Evolutionary conservation across 352 stramenopile species (phyloP).

Genomic region (Thalassiosira ordinaria): DNA sequence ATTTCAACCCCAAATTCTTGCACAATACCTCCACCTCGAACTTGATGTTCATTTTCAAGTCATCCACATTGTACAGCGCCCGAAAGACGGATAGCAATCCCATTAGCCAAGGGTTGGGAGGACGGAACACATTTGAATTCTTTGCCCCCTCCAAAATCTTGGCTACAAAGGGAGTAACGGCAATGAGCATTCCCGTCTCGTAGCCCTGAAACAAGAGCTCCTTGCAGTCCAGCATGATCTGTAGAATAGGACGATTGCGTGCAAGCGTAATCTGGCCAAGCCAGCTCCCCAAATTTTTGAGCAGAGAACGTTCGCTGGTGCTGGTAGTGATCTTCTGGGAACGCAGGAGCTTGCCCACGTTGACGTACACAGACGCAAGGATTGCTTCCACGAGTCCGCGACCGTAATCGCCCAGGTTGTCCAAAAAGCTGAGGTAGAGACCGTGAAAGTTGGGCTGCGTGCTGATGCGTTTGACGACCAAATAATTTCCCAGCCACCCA

Average conservation of each 20-base stretch:
- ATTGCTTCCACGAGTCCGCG: slow-evolving; percentile 92
- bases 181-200: slow-evolving; percentile 96
- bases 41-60: slow-evolving; percentile 99
- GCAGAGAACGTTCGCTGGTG: slow-evolving; percentile 95
- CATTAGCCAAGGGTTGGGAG: slow-evolving; percentile 99
- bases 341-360: slow-evolving; percentile 95
- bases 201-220: slow-evolving; percentile 96
- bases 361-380: slow-evolving; percentile 92
- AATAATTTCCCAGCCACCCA: slow-evolving; percentile 98
- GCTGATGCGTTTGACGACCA: slow-evolving; percentile 98
- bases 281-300: slow-evolving; percentile 99
- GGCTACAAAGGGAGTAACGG: slow-evolving; percentile 97
- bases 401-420: slow-evolving; percentile 93
- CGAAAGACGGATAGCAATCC: slow-evolving; percentile 97
- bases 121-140: slow-evolving; percentile 96
- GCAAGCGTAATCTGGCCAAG: slow-evolving; percentile 97
- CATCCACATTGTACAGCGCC: slow-evolving; percentile 98
- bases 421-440: slow-evolving; percentile 97
- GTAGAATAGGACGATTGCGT: slow-evolving; percentile 96
- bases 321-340: slow-evolving; percentile 98
- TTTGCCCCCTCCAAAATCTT: slow-evolving; percentile 99
- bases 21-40: slow-evolving; percentile 99
- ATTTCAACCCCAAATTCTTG: slow-evolving; percentile 97
- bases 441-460: slow-evolving; percentile 99
- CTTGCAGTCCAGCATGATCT: slow-evolving; percentile 98